These are phyloP conservation scores for Aspergillus flavus DNA, from an alignment of 2,329 filamentous ascomycete species.

Conservation along the genomic window DNA sequence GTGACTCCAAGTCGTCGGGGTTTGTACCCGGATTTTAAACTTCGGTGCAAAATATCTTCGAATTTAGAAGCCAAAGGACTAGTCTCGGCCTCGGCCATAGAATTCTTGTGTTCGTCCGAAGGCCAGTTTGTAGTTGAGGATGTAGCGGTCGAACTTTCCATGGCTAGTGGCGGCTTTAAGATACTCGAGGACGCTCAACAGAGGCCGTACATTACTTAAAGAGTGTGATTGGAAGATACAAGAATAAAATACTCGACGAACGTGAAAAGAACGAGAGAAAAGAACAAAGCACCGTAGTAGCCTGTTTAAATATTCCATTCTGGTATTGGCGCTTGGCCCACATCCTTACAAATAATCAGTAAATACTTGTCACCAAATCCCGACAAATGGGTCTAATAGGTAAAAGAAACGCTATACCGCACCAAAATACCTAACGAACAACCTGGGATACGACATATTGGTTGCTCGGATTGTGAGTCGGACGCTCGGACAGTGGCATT, in stretches of 20 bases:
- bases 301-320: not conserved
- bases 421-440: not conserved
- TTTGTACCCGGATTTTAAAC: not conserved
- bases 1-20: not conserved
- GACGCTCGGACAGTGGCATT: not conserved
- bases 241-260: not conserved
- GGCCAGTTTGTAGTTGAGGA: not conserved
- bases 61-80: not conserved
- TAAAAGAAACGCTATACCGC: not conserved
- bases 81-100: not conserved
- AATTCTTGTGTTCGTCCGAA: not conserved
- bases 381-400: not conserved
- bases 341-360: not conserved
- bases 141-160: not conserved
- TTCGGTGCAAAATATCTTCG: not conserved
- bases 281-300: not conserved
- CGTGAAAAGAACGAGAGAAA: not conserved
- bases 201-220: not conserved
- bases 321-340: not conserved
- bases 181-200: not conserved
- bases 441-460: not conserved
- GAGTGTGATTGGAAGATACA: not conserved
- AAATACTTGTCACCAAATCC: not conserved
- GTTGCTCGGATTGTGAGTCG: not conserved
- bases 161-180: not conserved